A percentile compares a stretch with the other conserved stretches of the same genome.
phyloP scores from a whole-genome alignment of 305 asterid species.

The Ruellia speciosa region DNA sequence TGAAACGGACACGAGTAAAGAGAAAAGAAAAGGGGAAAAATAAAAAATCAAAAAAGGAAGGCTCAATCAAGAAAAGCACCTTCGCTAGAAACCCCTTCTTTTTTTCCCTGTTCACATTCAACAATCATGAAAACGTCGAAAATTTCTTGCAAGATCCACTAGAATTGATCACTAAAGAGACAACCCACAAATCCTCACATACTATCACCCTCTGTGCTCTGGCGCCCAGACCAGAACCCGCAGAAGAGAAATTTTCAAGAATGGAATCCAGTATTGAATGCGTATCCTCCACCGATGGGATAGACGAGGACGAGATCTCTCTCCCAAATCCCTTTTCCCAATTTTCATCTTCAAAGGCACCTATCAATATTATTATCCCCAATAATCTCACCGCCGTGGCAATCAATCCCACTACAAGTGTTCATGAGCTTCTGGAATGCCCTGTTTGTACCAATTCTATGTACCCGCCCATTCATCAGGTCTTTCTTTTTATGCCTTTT shows the following conservation, averaged over 20 bases:
- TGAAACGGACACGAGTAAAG: too few species aligned
- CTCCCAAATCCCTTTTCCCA: constrained; percentile 29
- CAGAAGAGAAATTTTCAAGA: background rate
- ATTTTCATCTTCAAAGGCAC: constrained; percentile 35
- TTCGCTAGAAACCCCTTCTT: constrained; percentile 18
- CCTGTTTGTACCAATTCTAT: constrained; percentile 51
- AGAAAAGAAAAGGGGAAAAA: background rate
- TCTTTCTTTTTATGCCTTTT: background rate
- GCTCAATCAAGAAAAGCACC: constrained; percentile 30
- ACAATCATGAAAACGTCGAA: constrained; percentile 7
- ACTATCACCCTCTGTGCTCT: constrained; percentile 2
- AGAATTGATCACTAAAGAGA: constrained; percentile 12
- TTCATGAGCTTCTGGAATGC: constrained; percentile 49
- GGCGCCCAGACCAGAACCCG: constrained; percentile 10
- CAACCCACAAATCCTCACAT: constrained; percentile 10
- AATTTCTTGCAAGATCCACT: constrained; percentile 5
- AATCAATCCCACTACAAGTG: constrained; percentile 35
- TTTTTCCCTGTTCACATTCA: constrained; percentile 20
- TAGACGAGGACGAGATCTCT: constrained; percentile 48
- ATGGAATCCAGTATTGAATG: constrained; percentile 54
- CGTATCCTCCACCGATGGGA: constrained; percentile 40
- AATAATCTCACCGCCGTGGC: constrained; percentile 18
- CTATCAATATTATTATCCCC: constrained; percentile 19
- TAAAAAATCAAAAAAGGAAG: background rate
- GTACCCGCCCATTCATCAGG: constrained; percentile 51